A percentile compares a stretch with the other conserved stretches of the same genome.
phyloP scores from a whole-genome alignment of 768 basidiomycete species.

The Mycena belliarum region DNA sequence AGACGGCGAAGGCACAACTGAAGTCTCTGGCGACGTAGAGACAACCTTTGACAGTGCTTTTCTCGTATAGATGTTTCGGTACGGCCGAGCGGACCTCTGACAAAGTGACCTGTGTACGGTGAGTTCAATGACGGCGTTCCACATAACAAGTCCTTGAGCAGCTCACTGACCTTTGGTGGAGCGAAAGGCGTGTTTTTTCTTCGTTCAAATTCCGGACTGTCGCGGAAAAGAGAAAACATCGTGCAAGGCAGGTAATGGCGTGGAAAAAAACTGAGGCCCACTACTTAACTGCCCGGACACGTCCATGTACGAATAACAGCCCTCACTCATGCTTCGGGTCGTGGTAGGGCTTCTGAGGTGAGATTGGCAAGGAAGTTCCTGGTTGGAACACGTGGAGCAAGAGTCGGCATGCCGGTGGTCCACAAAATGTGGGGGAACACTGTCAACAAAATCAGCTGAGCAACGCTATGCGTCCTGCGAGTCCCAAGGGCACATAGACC shows the following conservation, averaged over 20 bases:
- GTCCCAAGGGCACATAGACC: not conserved
- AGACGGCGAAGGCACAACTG: slow-evolving; percentile 38
- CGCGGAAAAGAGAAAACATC: slow-evolving; percentile 33
- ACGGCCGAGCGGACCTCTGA: slow-evolving; percentile 47
- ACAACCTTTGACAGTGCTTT: slow-evolving; percentile 44
- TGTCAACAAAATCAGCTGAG: no score
- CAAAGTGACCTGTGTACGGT: slow-evolving; percentile 3
- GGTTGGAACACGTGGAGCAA: slow-evolving; percentile 1
- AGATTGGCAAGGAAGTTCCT: slow-evolving; percentile 18
- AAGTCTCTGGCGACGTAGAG: slow-evolving; percentile 47
- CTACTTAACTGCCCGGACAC: slow-evolving; percentile 9
- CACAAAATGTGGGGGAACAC: not conserved
- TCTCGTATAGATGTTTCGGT: slow-evolving; percentile 47
- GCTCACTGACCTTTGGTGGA: slow-evolving; percentile 38
- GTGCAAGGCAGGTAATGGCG: not conserved
- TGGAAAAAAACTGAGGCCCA: not conserved
- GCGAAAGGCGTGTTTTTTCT: slow-evolving; percentile 40
- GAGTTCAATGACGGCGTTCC: not conserved
- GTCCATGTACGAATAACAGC: slow-evolving; percentile 11
- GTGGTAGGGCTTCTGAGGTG: slow-evolving; percentile 16
- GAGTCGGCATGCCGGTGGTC: not conserved
- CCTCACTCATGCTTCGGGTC: slow-evolving; percentile 18
- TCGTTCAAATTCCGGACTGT: slow-evolving; percentile 53
- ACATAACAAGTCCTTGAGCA: not conserved
- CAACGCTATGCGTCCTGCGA: no score